phyloP scores from a whole-genome alignment of 2,329 filamentous ascomycete genomes.

The Neonectria neomacrospora region DNA sequence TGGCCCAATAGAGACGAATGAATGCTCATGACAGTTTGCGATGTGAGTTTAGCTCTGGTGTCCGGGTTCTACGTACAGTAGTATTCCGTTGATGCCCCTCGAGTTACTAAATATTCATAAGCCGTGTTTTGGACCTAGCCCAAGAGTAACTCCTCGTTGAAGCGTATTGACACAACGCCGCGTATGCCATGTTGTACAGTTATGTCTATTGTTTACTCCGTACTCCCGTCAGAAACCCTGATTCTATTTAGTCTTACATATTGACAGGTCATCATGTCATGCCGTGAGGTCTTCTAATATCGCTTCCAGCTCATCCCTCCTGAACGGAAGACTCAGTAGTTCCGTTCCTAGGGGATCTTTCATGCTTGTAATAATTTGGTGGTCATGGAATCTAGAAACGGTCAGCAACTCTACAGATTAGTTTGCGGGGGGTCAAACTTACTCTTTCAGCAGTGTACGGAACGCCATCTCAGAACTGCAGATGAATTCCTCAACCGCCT shows the following conservation, averaged over 20 bases:
- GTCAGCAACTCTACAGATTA: conserved; percentile 33
- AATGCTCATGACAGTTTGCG: conserved; percentile 37
- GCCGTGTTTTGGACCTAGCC: background rate
- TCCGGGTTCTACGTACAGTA: conserved; percentile 8
- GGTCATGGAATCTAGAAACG: conserved; percentile 83
- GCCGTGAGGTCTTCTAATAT: conserved; percentile 78
- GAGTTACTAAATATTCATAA: background rate
- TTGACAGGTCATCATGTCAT: conserved; percentile 32
- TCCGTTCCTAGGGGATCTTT: conserved; percentile 90
- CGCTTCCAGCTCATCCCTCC: conserved; percentile 87
- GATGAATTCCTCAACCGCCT: conserved; percentile 96
- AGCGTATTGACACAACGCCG: too few relatives aligned
- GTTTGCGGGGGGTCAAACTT: conserved; percentile 46
- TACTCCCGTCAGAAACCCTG: conserved; percentile 2
- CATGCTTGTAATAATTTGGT: conserved; percentile 93
- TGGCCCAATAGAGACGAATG: conserved; percentile 36
- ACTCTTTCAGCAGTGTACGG: conserved; percentile 92
- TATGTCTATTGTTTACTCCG: background rate
- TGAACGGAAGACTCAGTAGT: conserved; percentile 84
- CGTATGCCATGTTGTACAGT: background rate
- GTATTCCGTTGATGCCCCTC: background rate
- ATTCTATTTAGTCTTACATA: conserved; percentile 10
- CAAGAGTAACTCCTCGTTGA: background rate
- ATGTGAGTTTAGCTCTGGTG: conserved; percentile 2
- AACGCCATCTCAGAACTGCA: conserved; percentile 97